These are phyloP conservation scores for Petunia axillaris DNA, from an alignment of 257 asterid species.

Conservation along the genomic window DNA sequence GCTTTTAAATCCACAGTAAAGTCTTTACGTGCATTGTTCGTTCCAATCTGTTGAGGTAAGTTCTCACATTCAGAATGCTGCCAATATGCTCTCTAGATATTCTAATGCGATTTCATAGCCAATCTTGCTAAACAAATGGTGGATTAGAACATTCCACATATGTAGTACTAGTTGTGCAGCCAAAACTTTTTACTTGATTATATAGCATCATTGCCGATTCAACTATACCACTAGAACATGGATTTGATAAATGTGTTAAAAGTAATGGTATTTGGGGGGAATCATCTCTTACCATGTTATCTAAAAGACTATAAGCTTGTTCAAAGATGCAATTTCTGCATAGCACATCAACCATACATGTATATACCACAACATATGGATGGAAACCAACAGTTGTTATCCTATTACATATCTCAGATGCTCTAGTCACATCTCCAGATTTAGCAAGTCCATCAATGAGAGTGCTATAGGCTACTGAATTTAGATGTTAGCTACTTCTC, in stretches of 20 bases:
- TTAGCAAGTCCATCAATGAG: conserved; percentile 77
- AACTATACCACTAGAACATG: conserved; percentile 58
- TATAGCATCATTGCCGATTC: conserved; percentile 74
- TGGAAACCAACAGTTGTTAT: conserved; percentile 58
- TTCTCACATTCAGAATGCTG: conserved; percentile 16
- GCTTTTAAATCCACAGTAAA: neutral
- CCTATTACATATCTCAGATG: conserved; percentile 82
- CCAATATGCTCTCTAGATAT: conserved; percentile 46
- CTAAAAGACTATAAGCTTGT: conserved; percentile 64
- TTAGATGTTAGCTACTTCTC: conserved; percentile 52
- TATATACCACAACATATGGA: conserved; percentile 79
- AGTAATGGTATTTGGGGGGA: conserved; percentile 70
- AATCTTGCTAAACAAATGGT: conserved; percentile 54
- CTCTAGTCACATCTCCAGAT: conserved; percentile 59
- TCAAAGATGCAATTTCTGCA: conserved; percentile 66
- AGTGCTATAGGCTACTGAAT: conserved; percentile 57
- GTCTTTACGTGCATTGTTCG: neutral
- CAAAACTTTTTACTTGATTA: conserved; percentile 60
- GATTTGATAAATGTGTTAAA: conserved; percentile 64
- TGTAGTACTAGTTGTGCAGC: conserved; percentile 55
- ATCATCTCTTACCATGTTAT: conserved; percentile 53
- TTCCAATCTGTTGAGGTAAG: conserved; percentile 17
- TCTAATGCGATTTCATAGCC: conserved; percentile 48
- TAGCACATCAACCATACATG: conserved; percentile 78
- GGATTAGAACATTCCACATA: conserved; percentile 78